phyloP scores from a whole-genome alignment of 2,329 filamentous ascomycete species.

The Cladosporium cucumerinum region DNA sequence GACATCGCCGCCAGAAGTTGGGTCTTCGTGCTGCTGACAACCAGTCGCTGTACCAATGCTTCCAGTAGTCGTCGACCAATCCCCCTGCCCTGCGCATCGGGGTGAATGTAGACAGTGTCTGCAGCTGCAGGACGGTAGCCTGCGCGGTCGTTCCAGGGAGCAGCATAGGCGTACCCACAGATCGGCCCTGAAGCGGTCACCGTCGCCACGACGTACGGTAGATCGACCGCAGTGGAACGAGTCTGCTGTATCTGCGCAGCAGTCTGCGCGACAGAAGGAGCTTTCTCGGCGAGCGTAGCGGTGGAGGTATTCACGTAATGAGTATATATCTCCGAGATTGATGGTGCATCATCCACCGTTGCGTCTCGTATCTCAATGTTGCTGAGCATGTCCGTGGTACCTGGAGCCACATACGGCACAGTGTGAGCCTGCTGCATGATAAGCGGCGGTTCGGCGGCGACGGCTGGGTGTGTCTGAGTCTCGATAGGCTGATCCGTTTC shows the following conservation, averaged over 20 bases:
- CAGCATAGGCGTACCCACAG: conserved; percentile 21
- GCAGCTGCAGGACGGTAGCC: conserved; percentile 21
- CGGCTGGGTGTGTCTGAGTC: background rate
- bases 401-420: background rate
- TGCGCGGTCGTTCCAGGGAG: conserved; percentile 20
- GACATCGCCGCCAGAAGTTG: conserved; percentile 23
- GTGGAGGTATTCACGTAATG: conserved; percentile 22
- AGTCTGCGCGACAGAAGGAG: conserved; percentile 1
- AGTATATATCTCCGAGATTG: conserved; percentile 19
- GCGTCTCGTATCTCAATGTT: conserved; percentile 20
- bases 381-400: background rate
- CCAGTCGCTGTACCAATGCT: conserved; percentile 16
- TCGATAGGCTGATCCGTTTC: background rate
- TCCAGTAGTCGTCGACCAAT: conserved; percentile 19
- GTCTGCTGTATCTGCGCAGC: conserved; percentile 14
- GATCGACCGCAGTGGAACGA: conserved; percentile 3
- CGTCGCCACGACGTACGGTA: conserved; percentile 21
- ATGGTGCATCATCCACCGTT: conserved; percentile 9
- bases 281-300: conserved; percentile 19
- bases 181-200: conserved; percentile 10
- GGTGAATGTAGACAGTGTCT: conserved; percentile 21
- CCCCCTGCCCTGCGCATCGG: conserved; percentile 19
- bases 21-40: conserved; percentile 16
- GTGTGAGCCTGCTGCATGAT: background rate
- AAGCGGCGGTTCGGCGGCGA: background rate